Percentiles rank a stretch among this genome's conserved stretches.
These are phyloP conservation scores for Furcasterigmium sp. DNA, from an alignment of 2,329 filamentous ascomycete genomes.

Conservation along the genomic window DNA sequence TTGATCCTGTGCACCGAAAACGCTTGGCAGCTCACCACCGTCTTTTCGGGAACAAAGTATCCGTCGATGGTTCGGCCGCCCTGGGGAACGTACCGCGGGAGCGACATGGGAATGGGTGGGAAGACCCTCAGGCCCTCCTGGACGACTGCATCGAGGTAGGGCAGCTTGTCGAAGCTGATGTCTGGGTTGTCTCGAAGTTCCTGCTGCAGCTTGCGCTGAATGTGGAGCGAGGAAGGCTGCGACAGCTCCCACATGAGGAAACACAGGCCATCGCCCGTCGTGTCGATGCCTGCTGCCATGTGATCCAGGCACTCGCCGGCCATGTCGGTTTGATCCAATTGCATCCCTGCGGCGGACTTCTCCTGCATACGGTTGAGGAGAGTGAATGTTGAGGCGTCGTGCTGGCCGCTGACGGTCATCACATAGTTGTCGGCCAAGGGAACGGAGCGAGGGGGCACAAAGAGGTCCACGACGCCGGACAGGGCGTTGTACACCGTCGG, in stretches of 20 bases:
- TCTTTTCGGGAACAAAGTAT: constrained; percentile 44
- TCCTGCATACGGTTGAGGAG: constrained; percentile 54
- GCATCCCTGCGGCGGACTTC: constrained; percentile 28
- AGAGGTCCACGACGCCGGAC: constrained; percentile 37
- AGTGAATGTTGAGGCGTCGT: constrained; percentile 46
- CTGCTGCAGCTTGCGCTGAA: constrained; percentile 46
- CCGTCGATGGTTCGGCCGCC: constrained; percentile 52
- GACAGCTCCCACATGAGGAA: constrained; percentile 70
- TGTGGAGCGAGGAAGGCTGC: constrained; percentile 43
- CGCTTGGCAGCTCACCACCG: constrained; percentile 56
- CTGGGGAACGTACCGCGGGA: constrained; percentile 53
- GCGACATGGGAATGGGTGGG: constrained; percentile 61
- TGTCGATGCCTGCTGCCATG: constrained; percentile 68
- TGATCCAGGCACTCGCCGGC: constrained; percentile 68
- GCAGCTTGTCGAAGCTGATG: constrained; percentile 40
- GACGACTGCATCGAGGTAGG: constrained; percentile 59
- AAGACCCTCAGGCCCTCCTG: constrained; percentile 58
- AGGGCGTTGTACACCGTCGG: constrained; percentile 45
- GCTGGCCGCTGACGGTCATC: constrained; percentile 40
- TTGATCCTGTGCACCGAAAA: constrained; percentile 57
- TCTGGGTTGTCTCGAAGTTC: constrained; percentile 42
- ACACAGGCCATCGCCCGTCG: constrained; percentile 63
- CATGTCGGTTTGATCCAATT: constrained; percentile 47
- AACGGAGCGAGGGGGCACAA: constrained; percentile 49
- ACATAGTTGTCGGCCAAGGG: constrained; percentile 57